These are phyloP conservation scores for Coemansia sp. DNA, from an alignment of 192 early-diverging fungal genomes.

Conservation along the genomic window DNA sequence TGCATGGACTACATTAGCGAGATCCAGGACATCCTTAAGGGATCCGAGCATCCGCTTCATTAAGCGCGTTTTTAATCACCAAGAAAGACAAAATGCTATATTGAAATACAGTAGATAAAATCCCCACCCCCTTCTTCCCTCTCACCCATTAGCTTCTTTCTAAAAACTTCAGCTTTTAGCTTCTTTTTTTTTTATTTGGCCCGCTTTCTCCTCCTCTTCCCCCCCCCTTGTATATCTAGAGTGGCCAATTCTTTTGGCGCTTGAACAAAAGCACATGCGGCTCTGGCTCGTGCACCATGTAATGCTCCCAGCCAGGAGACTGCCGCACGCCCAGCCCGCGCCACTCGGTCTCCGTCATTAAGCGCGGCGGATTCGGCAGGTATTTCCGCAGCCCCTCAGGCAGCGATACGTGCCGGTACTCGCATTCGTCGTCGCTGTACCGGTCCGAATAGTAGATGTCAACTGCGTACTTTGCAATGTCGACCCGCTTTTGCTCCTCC, in stretches of 20 bases:
- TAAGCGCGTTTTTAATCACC: not conserved
- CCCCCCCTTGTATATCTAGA: too few relatives aligned
- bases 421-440: constrained; percentile 47
- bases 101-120: not conserved
- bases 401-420: constrained; percentile 52
- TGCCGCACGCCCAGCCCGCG: constrained; percentile 46
- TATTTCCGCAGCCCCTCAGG: constrained; percentile 49
- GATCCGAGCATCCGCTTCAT: constrained; percentile 44
- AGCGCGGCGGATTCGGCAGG: constrained; percentile 35
- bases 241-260: constrained; percentile 29
- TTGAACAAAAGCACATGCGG: constrained; percentile 54
- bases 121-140: too few relatives aligned
- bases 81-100: not conserved
- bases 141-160: too few relatives aligned
- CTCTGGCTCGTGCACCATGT: constrained; percentile 52
- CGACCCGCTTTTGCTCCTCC: constrained; percentile 20
- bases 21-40: constrained; percentile 46
- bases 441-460: constrained; percentile 51
- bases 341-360: constrained; percentile 46
- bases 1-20: constrained; percentile 54
- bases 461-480: constrained; percentile 27
- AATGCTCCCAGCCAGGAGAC: constrained; percentile 53
- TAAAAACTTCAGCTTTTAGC: too few relatives aligned
- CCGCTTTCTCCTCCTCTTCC: too few relatives aligned
- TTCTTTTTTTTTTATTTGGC: too few relatives aligned